phyloP scores from a whole-genome alignment of 2,329 filamentous ascomycete species.

The Pseudogymnoascus sp. region DNA sequence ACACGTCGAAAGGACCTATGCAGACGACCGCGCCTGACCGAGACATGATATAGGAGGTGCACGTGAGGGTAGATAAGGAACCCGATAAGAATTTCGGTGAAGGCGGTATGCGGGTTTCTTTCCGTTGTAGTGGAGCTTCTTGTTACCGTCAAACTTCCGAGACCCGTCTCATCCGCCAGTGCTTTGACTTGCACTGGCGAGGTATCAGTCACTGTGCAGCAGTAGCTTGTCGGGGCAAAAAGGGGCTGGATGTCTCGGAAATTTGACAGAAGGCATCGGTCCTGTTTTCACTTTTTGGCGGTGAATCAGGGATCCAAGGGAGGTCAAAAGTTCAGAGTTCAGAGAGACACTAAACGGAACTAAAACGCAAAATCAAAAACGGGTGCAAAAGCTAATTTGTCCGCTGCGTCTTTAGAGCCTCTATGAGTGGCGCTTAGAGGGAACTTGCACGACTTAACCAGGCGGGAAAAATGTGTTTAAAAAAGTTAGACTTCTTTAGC shows the following conservation, averaged over 20 bases:
- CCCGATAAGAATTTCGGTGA: neutral
- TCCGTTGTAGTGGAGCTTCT: constrained; percentile 5
- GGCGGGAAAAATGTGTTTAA: constrained; percentile 1
- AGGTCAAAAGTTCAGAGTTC: neutral
- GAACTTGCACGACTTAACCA: neutral
- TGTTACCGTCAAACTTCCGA: constrained; percentile 7
- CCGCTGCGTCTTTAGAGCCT: neutral
- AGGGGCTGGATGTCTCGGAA: constrained; percentile 7
- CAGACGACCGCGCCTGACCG: neutral
- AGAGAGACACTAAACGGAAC: neutral
- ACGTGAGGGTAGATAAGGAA: neutral
- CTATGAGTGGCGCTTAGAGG: neutral
- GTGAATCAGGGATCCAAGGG: neutral
- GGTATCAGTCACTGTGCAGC: neutral
- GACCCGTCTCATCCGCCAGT: constrained; percentile 1
- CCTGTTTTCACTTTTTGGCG: neutral
- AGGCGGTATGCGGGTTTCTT: constrained; percentile 8
- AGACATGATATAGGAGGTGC: neutral
- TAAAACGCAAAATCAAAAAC: constrained; percentile 3
- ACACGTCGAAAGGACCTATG: neutral
- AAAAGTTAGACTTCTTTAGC: constrained; percentile 5
- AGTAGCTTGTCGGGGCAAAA: neutral
- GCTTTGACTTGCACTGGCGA: neutral
- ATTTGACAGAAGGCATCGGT: neutral
- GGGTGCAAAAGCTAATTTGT: neutral